Evolutionary conservation across 176 grass and related monocot species (phyloP).

Genomic region (Phoenix dactylifera): DNA sequence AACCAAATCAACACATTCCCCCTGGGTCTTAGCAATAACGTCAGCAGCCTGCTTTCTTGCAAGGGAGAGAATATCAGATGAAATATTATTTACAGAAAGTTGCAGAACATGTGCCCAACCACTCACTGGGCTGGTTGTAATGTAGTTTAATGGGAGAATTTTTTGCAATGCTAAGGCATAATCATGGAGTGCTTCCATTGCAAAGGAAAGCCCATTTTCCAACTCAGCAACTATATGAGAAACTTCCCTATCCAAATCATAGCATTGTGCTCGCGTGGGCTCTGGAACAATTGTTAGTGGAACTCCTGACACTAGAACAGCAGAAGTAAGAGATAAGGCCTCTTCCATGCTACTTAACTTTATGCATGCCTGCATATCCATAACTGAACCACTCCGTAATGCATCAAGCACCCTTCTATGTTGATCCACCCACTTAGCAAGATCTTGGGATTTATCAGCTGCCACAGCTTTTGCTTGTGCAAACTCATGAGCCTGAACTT

Average conservation of each 20-base stretch:
- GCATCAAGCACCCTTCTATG: conserved; percentile 74
- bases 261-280: conserved; percentile 71
- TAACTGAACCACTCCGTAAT: conserved; percentile 50
- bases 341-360: conserved; percentile 45
- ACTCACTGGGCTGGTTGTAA: conserved; percentile 69
- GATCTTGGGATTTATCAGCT: conserved; percentile 60
- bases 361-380: conserved; percentile 24
- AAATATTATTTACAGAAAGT: conserved; percentile 56
- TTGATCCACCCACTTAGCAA: conserved; percentile 75
- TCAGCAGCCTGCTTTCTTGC: conserved; percentile 73
- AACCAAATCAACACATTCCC: conserved; percentile 57
- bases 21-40: conserved; percentile 69
- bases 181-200: conserved; percentile 53
- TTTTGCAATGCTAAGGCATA: conserved; percentile 70
- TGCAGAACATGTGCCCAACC: conserved; percentile 89
- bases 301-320: conserved; percentile 69
- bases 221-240: conserved; percentile 71
- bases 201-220: conserved; percentile 57
- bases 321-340: conserved; percentile 66
- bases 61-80: conserved; percentile 75
- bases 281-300: conserved; percentile 93
- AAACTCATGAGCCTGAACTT: conserved; percentile 67
- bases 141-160: conserved; percentile 75
- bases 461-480: conserved; percentile 54
- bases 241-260: conserved; percentile 87